Evolutionary conservation across 106 monocot genomes (phyloP), one percentile per base, ranked within the genome.

Genomic region (Phalaenopsis aphrodite): DNA sequence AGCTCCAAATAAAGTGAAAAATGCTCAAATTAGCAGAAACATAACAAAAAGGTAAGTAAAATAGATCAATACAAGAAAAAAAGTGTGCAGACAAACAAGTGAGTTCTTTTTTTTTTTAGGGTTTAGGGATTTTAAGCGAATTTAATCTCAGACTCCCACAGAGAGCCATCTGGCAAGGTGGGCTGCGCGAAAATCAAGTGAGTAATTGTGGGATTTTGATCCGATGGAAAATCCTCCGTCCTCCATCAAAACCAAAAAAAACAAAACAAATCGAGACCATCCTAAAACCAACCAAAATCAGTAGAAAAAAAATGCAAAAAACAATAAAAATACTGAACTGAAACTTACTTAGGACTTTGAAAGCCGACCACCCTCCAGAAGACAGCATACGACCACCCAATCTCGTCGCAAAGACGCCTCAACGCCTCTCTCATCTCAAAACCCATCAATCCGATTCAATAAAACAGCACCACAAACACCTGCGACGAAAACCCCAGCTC

Each of bases 371-470:
- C 77, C 66, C 80, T 84, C 94, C 94, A 94, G 72, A 90, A 88
- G 16, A 94, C 92, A 1, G 94, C 94, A 72, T 94, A 94, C 2
- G 91, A 92, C 94, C 94, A 94, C 36, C 94, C 94, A 67, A 87
- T 80, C 84, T 92, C 94, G 16, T 71, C 84, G 79, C 94, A 92
- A 46, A 94, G 85, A 9, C 91, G 83, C 82, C 88, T 55, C 56
- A 94, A 85, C 42, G 81, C 79, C 10, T 85, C 91, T 72, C 78
- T 84, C 11, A 90, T 80, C 64, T 79, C 77, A 64, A 82, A 36
- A 58, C 79, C 87, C 94, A 91, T 91, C 48, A 45, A 5, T 72
- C 37, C 72, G 30, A 6, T n/a, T 15, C 6, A 36, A n/a, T 30
- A 49, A 49, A 16, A 39, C 30, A 46, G 58, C 48, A n/a, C 77